A percentile compares a stretch with the other conserved stretches of the same genome.
These are phyloP conservation scores for Tolypocladium endophyticum DNA, from an alignment of 2,329 filamentous ascomycete species.

Conservation along the genomic window DNA sequence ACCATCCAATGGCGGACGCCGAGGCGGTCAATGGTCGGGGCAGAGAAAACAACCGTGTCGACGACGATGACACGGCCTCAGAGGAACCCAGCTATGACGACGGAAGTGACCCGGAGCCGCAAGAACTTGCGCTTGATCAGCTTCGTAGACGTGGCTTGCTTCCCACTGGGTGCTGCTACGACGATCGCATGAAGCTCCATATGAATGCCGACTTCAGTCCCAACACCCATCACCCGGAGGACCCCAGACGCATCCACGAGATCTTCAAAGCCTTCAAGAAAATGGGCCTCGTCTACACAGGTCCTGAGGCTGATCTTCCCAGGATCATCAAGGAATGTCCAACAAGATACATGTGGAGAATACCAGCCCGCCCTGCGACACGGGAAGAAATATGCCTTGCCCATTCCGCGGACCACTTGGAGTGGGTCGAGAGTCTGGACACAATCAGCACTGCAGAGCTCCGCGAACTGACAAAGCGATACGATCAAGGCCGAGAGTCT, in stretches of 20 bases:
- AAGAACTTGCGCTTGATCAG: slow-evolving; percentile 25
- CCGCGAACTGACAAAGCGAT: slow-evolving; percentile 49
- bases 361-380: slow-evolving; percentile 67
- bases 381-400: slow-evolving; percentile 70
- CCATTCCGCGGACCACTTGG: slow-evolving; percentile 67
- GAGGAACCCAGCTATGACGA: slow-evolving; percentile 23
- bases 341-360: slow-evolving; percentile 61
- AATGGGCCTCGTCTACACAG: slow-evolving; percentile 63
- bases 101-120: slow-evolving; percentile 23
- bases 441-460: slow-evolving; percentile 52
- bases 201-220: slow-evolving; percentile 69
- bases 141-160: slow-evolving; percentile 38
- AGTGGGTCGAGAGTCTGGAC: slow-evolving; percentile 58
- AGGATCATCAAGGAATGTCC: slow-evolving; percentile 42
- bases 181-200: slow-evolving; percentile 91
- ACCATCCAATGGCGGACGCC: slow-evolving; percentile 32
- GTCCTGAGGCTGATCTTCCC: slow-evolving; percentile 42
- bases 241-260: slow-evolving; percentile 81
- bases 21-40: slow-evolving; percentile 15
- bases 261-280: slow-evolving; percentile 86
- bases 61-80: slow-evolving; percentile 20
- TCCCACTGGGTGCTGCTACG: slow-evolving; percentile 75
- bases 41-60: slow-evolving; percentile 7
- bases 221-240: slow-evolving; percentile 82
- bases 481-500: slow-evolving; percentile 60